Evolutionary conservation across 305 asterid genomes (phyloP).

Genomic region (Euphrasia arctica): DNA sequence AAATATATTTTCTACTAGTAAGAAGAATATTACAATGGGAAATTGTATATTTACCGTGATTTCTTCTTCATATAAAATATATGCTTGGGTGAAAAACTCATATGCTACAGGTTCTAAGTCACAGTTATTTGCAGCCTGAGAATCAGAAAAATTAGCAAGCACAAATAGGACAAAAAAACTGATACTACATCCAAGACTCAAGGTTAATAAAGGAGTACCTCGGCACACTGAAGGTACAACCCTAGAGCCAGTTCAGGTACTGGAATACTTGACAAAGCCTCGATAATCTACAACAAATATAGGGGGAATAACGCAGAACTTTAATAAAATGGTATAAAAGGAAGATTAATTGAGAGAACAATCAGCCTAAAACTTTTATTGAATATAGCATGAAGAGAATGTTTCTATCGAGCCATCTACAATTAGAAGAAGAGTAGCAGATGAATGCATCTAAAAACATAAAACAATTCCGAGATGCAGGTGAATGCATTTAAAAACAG

Average conservation of each 20-base stretch:
- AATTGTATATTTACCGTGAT: slow-evolving; percentile 57
- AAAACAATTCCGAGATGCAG: neutral
- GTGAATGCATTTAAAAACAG: too few species aligned
- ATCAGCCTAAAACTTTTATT: slow-evolving; percentile 8
- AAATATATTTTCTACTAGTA: slow-evolving; percentile 4
- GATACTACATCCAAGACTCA: slow-evolving; percentile 17
- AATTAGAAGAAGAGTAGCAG: slow-evolving; percentile 10
- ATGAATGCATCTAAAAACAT: slow-evolving; percentile 12
- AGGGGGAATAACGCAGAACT: slow-evolving; percentile 19
- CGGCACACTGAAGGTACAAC: slow-evolving; percentile 94
- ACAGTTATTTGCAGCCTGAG: slow-evolving; percentile 95
- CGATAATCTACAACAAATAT: slow-evolving; percentile 64
- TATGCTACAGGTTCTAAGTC: slow-evolving; percentile 98
- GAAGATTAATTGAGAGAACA: slow-evolving; percentile 20
- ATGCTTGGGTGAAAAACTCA: slow-evolving; percentile 98
- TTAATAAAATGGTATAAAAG: slow-evolving; percentile 11
- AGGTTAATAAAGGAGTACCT: slow-evolving; percentile 52
- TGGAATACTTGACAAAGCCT: slow-evolving; percentile 75
- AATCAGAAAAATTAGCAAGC: slow-evolving; percentile 33
- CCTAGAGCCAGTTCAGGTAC: slow-evolving; percentile 87
- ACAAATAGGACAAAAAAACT: slow-evolving; percentile 25
- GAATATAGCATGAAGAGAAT: slow-evolving; percentile 20
- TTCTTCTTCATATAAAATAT: slow-evolving; percentile 96
- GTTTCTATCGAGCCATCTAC: slow-evolving; percentile 19
- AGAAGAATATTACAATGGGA: slow-evolving; percentile 14